These are phyloP conservation scores for Stipa capillata DNA, from an alignment of 176 grass and related monocot species.

Conservation along the genomic window DNA sequence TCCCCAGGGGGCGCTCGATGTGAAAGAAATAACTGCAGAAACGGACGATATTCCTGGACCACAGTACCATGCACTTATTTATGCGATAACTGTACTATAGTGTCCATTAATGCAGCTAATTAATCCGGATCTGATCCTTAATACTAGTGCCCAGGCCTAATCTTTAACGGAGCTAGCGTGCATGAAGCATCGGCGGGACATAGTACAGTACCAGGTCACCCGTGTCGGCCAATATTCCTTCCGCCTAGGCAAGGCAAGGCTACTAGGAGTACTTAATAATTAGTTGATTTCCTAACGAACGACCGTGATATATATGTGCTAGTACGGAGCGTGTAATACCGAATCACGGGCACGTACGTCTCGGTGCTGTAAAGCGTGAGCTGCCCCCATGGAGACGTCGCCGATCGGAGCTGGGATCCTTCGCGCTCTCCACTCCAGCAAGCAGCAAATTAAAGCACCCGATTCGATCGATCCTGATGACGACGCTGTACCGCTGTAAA, in stretches of 20 bases:
- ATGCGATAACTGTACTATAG: neutral
- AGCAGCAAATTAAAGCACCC: neutral
- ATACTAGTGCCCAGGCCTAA: neutral
- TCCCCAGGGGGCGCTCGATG: neutral
- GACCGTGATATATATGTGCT: neutral
- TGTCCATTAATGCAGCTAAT: neutral
- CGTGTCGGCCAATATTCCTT: neutral
- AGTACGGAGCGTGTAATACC: neutral
- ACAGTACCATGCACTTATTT: neutral
- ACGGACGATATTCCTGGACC: neutral
- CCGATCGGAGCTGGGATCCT: slow-evolving; percentile 5
- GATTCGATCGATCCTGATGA: neutral
- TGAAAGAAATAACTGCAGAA: neutral
- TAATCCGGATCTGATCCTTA: neutral
- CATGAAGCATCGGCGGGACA: neutral
- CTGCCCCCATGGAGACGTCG: neutral
- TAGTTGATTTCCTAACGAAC: neutral
- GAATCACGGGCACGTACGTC: neutral
- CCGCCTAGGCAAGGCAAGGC: neutral
- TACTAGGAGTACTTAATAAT: too few relatives aligned
- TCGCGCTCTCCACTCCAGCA: neutral
- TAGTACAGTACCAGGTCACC: neutral
- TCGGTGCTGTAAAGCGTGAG: neutral
- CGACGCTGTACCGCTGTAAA: slow-evolving; percentile 13
- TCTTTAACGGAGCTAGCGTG: neutral